Percentiles rank a stretch among this genome's conserved stretches.
These are phyloP conservation scores for Xylariaceae sp. DNA, from an alignment of 2,329 filamentous ascomycete species.

Conservation along the genomic window DNA sequence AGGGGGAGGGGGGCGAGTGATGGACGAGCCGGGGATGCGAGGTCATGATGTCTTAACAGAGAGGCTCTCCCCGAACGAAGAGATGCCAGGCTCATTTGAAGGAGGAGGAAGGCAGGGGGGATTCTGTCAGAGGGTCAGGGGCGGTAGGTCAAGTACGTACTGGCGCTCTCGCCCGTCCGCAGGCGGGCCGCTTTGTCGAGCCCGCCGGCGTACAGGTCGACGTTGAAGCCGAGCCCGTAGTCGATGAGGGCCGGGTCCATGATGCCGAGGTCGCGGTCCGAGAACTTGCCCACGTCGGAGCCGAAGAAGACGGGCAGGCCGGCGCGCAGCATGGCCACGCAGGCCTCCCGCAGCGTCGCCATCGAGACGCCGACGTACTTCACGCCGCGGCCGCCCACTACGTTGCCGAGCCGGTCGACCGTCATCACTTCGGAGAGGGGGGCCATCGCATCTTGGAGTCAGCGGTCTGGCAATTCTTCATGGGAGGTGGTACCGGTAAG, in stretches of 20 bases:
- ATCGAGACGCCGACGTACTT: constrained; percentile 81
- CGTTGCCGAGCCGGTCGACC: constrained; percentile 72
- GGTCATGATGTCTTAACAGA: too few species aligned
- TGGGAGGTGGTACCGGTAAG: too few species aligned
- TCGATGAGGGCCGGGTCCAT: constrained; percentile 75
- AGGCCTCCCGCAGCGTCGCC: constrained; percentile 57
- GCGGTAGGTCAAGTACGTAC: too few species aligned
- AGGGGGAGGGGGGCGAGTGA: too few species aligned
- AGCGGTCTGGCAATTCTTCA: too few species aligned
- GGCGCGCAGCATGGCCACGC: constrained; percentile 68
- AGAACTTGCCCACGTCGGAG: constrained; percentile 79
- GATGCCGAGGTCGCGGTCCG: constrained; percentile 58
- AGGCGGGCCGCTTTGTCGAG: constrained; percentile 72
- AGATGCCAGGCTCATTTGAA: too few species aligned
- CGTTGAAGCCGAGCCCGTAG: constrained; percentile 78
- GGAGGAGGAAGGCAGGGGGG: too few species aligned
- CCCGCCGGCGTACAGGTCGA: constrained; percentile 47
- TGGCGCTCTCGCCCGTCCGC: constrained; percentile 64
- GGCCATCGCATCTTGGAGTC: too few species aligned
- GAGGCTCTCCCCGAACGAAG: too few species aligned
- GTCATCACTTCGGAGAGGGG: too few species aligned
- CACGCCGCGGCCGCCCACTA: constrained; percentile 67
- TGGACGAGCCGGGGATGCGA: too few species aligned
- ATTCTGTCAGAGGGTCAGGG: too few species aligned
- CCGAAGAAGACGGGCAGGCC: constrained; percentile 85